Percentiles rank a stretch among this genome's conserved stretches.
Evolutionary conservation across 306 rosid genomes (phyloP).

Genomic region (Ormosia semicastrata): DNA sequence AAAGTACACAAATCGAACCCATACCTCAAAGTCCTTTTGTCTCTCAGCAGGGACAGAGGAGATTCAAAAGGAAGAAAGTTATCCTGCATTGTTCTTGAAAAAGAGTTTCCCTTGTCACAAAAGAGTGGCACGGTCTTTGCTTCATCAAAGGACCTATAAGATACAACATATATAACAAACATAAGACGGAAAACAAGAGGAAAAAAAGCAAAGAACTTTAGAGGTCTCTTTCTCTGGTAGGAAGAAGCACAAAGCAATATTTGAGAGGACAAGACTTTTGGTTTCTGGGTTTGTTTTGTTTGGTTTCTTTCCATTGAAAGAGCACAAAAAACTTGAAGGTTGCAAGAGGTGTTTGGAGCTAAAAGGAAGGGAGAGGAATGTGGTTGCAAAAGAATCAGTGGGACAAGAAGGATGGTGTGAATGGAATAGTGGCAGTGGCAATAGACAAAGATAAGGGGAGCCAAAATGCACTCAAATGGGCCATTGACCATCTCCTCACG

Average conservation of each 20-base stretch:
- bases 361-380: slow-evolving; percentile 42
- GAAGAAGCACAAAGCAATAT: not conserved
- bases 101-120: not conserved
- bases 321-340: not conserved
- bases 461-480: slow-evolving; percentile 84
- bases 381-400: slow-evolving; percentile 59
- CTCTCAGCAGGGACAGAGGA: slow-evolving; percentile 27
- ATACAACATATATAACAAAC: not conserved
- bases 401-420: slow-evolving; percentile 60
- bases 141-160: not conserved
- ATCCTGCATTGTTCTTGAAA: not conserved
- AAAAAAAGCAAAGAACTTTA: not conserved
- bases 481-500: slow-evolving; percentile 60
- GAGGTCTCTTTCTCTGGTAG: not conserved
- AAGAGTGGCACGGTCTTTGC: not conserved
- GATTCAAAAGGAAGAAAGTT: not conserved
- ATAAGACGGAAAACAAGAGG: not conserved
- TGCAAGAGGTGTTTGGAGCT: not conserved
- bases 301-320: not conserved
- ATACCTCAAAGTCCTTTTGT: slow-evolving; percentile 26
- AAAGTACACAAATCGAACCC: not conserved
- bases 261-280: not conserved
- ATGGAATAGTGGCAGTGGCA: slow-evolving; percentile 88
- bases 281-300: not conserved
- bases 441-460: slow-evolving; percentile 81